Evolutionary conservation across 2,329 filamentous ascomycete species (phyloP), one percentile per base, ranked within the genome.

Genomic region (Fusarium sp.): DNA sequence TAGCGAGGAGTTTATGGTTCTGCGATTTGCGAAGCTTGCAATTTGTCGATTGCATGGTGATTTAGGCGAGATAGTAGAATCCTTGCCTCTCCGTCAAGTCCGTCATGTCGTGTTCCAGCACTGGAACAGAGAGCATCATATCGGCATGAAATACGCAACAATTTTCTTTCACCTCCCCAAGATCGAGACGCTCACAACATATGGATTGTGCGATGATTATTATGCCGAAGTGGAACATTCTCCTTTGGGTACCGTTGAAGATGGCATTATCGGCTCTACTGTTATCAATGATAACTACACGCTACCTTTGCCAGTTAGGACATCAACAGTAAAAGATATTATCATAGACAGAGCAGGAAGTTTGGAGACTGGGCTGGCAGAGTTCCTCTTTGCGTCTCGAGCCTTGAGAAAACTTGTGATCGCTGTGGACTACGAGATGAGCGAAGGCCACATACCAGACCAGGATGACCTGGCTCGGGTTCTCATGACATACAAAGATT

Each of bases 1-100:
- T 9, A 11, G 21, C 6, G 2, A 38, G 13, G 11, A 44, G 0
- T 38, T 23, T 7, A 38, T 43, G 18, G 16, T 28, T 29, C 11
- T 49, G 3, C 55, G 18, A 6, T 50, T 31, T 3, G 4, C 16
- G 0, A 59, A 4, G 10, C 20, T 56, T 3, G 31, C 38, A 11
- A 6, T 39, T 6, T 5, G 2, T 2, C 18, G 15, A 31, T 20
- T 23, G 0, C 6, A 5, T 15, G 23, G 16, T 7, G 21, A 13
- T 1, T 15, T n/a, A 2, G 15, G 18, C 8, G 33, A 29, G 12
- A 3, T 18, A 10, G 26, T 3, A 23, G 1, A n/a, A 3, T 16
- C 29, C 0, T 4, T 31, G 4, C 21, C 38, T 1, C 4, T 53
- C 2, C 3, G 28, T 6, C 26, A 10, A 4, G 2, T 53, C 6